These are phyloP conservation scores for Malus asiatica DNA, from an alignment of 306 rosid species.

Conservation along the genomic window DNA sequence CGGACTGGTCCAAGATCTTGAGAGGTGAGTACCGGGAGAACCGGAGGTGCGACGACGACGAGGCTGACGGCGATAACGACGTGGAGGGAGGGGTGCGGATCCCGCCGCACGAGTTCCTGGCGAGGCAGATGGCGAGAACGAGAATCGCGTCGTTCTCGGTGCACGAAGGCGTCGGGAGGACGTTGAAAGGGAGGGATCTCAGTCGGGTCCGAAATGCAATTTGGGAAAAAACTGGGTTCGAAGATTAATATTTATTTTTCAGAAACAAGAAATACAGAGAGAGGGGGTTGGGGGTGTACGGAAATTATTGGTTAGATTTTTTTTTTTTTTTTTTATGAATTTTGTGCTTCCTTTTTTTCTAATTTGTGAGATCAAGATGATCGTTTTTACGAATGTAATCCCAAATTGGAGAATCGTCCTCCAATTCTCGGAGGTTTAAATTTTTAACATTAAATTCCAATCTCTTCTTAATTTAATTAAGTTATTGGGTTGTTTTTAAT, in stretches of 20 bases:
- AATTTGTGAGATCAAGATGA: constrained; percentile 10
- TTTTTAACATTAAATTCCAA: not conserved
- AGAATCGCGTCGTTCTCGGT: constrained; percentile 79
- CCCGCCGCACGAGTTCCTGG: constrained; percentile 88
- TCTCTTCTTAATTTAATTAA: not conserved
- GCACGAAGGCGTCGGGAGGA: constrained; percentile 88
- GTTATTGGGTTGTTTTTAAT: not conserved
- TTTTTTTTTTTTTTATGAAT: not conserved
- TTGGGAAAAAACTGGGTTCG: constrained; percentile 85
- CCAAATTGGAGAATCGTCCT: constrained; percentile 19
- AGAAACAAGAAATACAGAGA: not conserved
- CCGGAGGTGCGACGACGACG: constrained; percentile 23
- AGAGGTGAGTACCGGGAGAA: constrained; percentile 53
- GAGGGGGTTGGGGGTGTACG: constrained; percentile 4
- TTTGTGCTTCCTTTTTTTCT: not conserved
- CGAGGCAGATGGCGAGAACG: constrained; percentile 57
- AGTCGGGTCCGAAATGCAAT: constrained; percentile 77
- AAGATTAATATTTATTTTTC: constrained; percentile 30
- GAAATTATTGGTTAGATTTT: constrained; percentile 18
- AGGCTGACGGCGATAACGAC: constrained; percentile 21
- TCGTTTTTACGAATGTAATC: constrained; percentile 2
- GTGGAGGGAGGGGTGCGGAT: constrained; percentile 26
- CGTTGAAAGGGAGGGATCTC: constrained; percentile 86
- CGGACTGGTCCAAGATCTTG: constrained; percentile 86
- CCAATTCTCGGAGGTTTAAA: not conserved